These are phyloP conservation scores for Bacidia rubella DNA, from an alignment of 495 filamentous ascomycete species.

Conservation along the genomic window DNA sequence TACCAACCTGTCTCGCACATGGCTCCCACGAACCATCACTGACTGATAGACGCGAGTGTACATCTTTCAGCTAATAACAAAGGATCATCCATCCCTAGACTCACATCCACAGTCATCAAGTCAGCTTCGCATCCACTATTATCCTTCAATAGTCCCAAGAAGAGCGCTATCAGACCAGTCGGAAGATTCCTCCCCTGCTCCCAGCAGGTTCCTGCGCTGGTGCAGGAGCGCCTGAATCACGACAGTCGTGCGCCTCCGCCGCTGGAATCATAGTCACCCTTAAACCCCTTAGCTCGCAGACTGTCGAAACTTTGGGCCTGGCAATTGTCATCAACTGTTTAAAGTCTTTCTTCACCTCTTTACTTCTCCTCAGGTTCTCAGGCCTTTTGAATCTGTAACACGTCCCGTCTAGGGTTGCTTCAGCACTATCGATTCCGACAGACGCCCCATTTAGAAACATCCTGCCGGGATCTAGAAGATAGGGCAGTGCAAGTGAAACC, in stretches of 20 bases:
- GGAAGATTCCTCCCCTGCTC: constrained; percentile 5
- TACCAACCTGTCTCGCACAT: constrained; percentile 7
- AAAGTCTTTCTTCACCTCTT: constrained; percentile 1
- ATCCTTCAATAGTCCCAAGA: constrained; percentile 1
- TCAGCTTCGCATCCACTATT: background rate
- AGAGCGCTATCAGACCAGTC: constrained; percentile 13
- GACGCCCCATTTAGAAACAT: constrained; percentile 17
- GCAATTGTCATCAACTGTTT: background rate
- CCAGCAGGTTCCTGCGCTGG: constrained; percentile 5
- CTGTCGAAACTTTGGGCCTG: constrained; percentile 5
- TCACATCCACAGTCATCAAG: background rate
- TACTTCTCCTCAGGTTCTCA: background rate
- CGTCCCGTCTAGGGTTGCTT: constrained; percentile 13
- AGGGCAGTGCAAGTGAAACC: constrained; percentile 15
- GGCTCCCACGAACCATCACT: constrained; percentile 8
- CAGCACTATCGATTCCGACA: constrained; percentile 7
- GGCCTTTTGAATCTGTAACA: constrained; percentile 6
- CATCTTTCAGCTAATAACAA: too few relatives aligned
- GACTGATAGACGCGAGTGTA: constrained; percentile 2
- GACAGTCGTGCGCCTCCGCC: constrained; percentile 9
- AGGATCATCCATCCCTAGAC: background rate
- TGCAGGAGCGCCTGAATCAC: constrained; percentile 10
- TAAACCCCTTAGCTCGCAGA: constrained; percentile 6
- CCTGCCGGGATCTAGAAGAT: constrained; percentile 10
- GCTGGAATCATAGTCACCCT: constrained; percentile 5